Conservation (phyloP, 2,329 filamentous ascomycete genomes). For the Verticillium tricorpus region DNA sequence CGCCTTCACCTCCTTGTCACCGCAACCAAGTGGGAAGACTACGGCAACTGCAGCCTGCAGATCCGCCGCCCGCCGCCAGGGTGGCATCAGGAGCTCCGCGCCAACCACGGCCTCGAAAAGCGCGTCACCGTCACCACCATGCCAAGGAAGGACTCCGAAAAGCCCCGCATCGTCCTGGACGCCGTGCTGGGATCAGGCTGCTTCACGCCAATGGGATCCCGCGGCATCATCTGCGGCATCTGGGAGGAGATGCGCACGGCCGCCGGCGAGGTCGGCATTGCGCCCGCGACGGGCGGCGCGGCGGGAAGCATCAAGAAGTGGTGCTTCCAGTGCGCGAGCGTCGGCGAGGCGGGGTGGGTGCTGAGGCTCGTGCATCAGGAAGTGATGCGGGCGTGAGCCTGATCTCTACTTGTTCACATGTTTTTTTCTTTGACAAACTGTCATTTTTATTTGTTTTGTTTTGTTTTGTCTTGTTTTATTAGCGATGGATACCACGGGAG, state of each 20-base stretch:
- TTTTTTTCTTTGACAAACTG: too few relatives aligned
- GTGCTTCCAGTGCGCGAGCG: slow-evolving; percentile 57
- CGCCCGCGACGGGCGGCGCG: slow-evolving; percentile 45
- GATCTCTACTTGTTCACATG: background rate
- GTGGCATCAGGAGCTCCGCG: slow-evolving; percentile 53
- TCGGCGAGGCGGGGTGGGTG: slow-evolving; percentile 50
- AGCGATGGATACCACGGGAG: background rate
- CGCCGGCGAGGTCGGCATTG: slow-evolving; percentile 49
- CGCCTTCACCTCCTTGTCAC: slow-evolving; percentile 77
- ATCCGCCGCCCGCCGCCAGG: slow-evolving; percentile 71
- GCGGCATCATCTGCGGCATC: slow-evolving; percentile 83
- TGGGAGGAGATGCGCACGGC: slow-evolving; percentile 73
- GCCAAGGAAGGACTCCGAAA: slow-evolving; percentile 53
- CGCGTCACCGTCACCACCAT: slow-evolving; percentile 75
- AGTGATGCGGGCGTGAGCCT: slow-evolving; percentile 31
- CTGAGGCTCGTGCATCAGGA: slow-evolving; percentile 53
- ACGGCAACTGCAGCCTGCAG: slow-evolving; percentile 77
- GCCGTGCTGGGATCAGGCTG: slow-evolving; percentile 79
- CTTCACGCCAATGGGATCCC: slow-evolving; percentile 77
- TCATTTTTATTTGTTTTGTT: background rate
- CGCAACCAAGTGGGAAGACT: slow-evolving; percentile 81
- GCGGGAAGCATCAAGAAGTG: slow-evolving; percentile 56
- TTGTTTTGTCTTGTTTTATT: background rate
- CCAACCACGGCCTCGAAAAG: slow-evolving; percentile 71
- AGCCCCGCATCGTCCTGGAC: slow-evolving; percentile 67